Evolutionary conservation across 352 stramenopile genomes (phyloP).

Genomic region (Saprolegnia diclina): DNA sequence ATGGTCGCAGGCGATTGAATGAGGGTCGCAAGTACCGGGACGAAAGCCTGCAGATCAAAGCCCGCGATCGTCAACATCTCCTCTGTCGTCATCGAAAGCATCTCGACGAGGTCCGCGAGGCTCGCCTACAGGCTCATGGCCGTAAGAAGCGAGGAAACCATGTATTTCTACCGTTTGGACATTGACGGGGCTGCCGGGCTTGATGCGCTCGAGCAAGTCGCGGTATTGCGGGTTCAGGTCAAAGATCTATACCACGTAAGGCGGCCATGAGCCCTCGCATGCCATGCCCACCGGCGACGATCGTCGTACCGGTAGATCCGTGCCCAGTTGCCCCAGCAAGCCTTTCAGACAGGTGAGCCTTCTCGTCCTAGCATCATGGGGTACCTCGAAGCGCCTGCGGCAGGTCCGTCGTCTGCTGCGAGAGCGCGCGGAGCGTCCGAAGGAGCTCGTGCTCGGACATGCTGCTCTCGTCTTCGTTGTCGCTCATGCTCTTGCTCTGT

Average conservation of each 20-base stretch:
- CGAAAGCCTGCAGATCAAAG: constrained; percentile 56
- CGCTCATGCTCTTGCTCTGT: constrained; percentile 9
- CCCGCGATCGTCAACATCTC: constrained; percentile 57
- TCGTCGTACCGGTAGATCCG: constrained; percentile 29
- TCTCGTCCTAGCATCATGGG: background rate
- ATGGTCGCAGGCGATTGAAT: constrained; percentile 43
- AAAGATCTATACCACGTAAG: too few species aligned
- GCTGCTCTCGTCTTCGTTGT: constrained; percentile 1
- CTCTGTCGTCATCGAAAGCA: constrained; percentile 56
- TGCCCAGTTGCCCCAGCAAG: constrained; percentile 40
- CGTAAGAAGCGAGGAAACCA: background rate
- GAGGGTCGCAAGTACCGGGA: constrained; percentile 40
- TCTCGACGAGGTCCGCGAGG: constrained; percentile 57
- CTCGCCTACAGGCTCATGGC: constrained; percentile 30
- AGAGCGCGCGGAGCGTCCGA: constrained; percentile 12
- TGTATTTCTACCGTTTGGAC: constrained; percentile 12
- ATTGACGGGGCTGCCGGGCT: background rate
- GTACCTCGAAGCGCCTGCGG: constrained; percentile 20
- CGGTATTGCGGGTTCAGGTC: constrained; percentile 10
- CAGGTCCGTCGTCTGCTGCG: constrained; percentile 9
- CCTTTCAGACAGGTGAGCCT: constrained; percentile 29
- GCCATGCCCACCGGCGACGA: background rate
- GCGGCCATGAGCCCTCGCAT: background rate
- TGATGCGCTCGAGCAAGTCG: constrained; percentile 12
- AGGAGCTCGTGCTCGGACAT: constrained; percentile 16